Conservation (phyloP, 495 filamentous ascomycete species). For the Extremus antarcticus region DNA sequence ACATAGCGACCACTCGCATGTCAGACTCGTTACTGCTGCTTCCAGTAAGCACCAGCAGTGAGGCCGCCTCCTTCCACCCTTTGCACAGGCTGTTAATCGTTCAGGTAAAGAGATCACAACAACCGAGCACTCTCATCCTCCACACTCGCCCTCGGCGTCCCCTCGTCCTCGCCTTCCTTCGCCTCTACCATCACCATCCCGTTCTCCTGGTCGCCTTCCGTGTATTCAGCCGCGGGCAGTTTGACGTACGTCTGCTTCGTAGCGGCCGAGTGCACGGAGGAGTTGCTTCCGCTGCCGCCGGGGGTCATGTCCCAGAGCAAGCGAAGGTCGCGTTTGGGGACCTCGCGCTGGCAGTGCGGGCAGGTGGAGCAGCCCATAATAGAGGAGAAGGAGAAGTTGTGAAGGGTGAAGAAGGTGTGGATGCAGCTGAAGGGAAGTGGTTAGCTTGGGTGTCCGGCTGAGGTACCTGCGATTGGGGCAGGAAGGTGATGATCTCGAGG, state of each 20-base stretch:
- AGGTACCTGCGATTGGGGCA: neutral
- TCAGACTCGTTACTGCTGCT: neutral
- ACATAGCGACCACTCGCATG: neutral
- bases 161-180: neutral
- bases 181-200: neutral
- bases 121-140: slow-evolving; percentile 14
- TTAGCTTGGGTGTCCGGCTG: neutral
- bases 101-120: slow-evolving; percentile 6
- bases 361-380: neutral
- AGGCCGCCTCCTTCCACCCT: too few relatives aligned
- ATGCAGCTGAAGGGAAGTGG: slow-evolving; percentile 2
- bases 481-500: too few relatives aligned
- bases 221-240: neutral
- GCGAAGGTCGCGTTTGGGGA: neutral
- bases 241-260: slow-evolving; percentile 1
- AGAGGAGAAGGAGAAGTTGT: neutral
- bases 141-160: slow-evolving; percentile 5
- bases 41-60: too few relatives aligned
- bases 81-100: too few relatives aligned
- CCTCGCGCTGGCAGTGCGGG: slow-evolving; percentile 12
- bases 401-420: slow-evolving; percentile 8
- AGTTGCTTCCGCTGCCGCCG: neutral
- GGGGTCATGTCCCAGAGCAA: neutral
- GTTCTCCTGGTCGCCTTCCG: neutral
- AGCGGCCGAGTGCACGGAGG: neutral